Evolutionary conservation across 306 rosid genomes (phyloP).

Genomic region (Prinsepia uniflora): DNA sequence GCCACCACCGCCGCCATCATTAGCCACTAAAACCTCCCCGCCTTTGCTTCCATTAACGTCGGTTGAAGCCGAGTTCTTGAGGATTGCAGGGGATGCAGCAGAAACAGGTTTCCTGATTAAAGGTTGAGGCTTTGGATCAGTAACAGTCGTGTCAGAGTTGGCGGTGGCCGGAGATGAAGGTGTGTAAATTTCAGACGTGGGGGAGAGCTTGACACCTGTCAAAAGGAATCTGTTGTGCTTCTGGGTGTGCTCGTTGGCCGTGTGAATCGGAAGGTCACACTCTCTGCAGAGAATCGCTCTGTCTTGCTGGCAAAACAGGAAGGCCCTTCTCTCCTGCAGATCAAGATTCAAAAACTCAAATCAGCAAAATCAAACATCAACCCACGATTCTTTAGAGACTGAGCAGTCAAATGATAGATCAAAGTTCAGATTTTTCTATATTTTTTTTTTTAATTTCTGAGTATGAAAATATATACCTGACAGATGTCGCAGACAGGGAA

Average conservation of each 20-base stretch:
- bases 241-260: conserved; percentile 64
- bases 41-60: not conserved
- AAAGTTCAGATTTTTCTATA: not conserved
- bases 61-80: conserved; percentile 25
- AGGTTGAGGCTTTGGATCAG: conserved; percentile 19
- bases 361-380: not conserved
- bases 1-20: conserved; percentile 26
- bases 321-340: conserved; percentile 65
- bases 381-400: not conserved
- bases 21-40: not conserved
- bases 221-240: conserved; percentile 80
- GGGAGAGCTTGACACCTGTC: conserved; percentile 67
- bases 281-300: conserved; percentile 83
- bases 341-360: conserved; percentile 9
- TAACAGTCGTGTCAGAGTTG: conserved; percentile 16
- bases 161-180: not conserved
- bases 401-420: not conserved
- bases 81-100: conserved; percentile 13
- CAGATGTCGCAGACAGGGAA: conserved; percentile 77
- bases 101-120: conserved; percentile 7
- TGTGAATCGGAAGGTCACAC: conserved; percentile 69
- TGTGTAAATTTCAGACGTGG: conserved; percentile 33
- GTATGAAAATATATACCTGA: conserved; percentile 31
- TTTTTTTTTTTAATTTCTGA: not conserved
- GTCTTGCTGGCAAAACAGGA: conserved; percentile 82